Base-by-base conservation (phyloP, 2,329 filamentous ascomycete genomes). In the Calonectria multiphialidica region DNA sequence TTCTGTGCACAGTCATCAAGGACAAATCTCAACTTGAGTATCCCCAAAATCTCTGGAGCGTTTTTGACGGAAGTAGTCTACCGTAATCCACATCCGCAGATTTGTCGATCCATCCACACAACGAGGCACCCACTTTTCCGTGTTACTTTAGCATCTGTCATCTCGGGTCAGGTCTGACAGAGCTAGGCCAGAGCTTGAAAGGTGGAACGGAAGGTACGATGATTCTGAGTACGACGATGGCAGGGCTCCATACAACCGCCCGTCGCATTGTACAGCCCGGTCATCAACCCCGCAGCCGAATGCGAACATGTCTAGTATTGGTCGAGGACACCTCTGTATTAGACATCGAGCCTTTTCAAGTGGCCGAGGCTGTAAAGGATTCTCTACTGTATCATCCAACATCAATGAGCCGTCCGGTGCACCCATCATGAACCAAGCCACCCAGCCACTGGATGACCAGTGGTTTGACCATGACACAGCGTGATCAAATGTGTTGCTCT, bases 101-200 rank as follows among this genome's bases (percentile, higher is more conserved):
- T 37, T 23, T 42, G 50, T 40, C 64, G 35, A 50, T 57, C 64
- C 33, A 65, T 25, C 30, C 47, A 28, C 21, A 6, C 21, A 66
- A 8, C 4, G 10, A 15, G 23, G 33, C 21, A 10, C 21, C 63
- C 47, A 55, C 63, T 55, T 66, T 55, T 66, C 18, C 35, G 35
- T 37, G 33, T 35, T 59, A 40, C 53, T 37, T 59, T 25, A 10
- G 53, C 33, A 59, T 59, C 53, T 59, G 53, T 59, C 53, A 59
- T 59, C 53, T 59, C 53, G 53, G 53, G 53, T 40, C 33, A 59
- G 21, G 33, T 40, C 33, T 59, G 35, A 37, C 33, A n/a, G 53
- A 23, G 37, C 37, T 28, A 53, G 33, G 25, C 47, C 35, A 69
- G 53, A 69, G 61, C 59, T 64, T 63, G 45, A 50, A 40, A 69